A percentile compares a stretch with the other conserved stretches of the same genome.
Evolutionary conservation across 164 flowering plant genomes (phyloP).

Genomic region (Liquidambar formosana): DNA sequence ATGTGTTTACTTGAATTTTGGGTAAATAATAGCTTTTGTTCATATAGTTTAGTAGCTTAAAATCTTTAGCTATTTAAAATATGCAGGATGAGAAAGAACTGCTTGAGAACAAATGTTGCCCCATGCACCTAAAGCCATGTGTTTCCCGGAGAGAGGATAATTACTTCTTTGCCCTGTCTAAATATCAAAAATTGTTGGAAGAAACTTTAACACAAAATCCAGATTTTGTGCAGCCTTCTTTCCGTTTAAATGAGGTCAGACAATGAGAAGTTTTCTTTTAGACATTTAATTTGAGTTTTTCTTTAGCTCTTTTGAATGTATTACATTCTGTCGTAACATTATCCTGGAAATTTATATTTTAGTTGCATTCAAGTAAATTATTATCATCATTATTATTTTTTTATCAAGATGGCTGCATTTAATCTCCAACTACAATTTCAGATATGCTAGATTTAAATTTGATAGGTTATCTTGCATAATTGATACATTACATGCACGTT

Average conservation of each 20-base stretch:
- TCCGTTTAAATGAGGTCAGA: constrained; percentile 75
- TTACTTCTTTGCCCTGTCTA: constrained; percentile 91
- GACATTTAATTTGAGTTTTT: neutral
- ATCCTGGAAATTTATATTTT: too few species aligned
- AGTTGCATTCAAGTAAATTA: too few species aligned
- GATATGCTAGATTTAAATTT: too few species aligned
- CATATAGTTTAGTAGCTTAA: neutral
- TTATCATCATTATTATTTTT: too few species aligned
- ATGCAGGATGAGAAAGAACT: constrained; percentile 91
- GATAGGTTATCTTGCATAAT: too few species aligned
- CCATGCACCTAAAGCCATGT: constrained; percentile 91
- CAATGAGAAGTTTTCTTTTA: neutral
- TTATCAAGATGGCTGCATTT: too few species aligned
- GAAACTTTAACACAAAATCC: constrained; percentile 60
- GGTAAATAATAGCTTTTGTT: neutral
- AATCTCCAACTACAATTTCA: too few species aligned
- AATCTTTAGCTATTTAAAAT: constrained; percentile 6
- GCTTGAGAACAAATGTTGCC: constrained; percentile 76
- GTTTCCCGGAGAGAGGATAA: constrained; percentile 82
- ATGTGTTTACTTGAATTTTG: too few species aligned
- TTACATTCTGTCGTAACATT: too few species aligned
- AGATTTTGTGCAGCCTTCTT: constrained; percentile 84
- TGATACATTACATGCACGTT: too few species aligned
- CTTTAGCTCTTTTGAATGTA: too few species aligned
- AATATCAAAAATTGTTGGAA: constrained; percentile 77